Percentiles rank a stretch among this genome's conserved stretches.
Conservation (phyloP, 148 eudicot species). For the Rhododendron williamsianum region DNA sequence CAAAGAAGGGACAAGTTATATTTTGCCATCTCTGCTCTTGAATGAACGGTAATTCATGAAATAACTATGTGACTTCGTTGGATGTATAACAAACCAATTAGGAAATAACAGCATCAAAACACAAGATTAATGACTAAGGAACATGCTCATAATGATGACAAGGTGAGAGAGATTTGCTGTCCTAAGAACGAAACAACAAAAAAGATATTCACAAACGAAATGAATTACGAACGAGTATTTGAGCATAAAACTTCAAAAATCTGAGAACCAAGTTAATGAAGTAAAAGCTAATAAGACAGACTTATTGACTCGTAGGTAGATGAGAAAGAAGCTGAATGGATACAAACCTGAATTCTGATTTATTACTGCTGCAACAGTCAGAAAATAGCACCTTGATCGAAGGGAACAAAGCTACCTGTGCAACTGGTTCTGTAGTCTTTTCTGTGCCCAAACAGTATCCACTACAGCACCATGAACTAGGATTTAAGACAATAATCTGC, state of each 20-base stretch:
- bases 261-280: neutral
- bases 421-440: constrained; percentile 27
- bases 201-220: neutral
- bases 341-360: constrained; percentile 47
- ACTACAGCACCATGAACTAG: constrained; percentile 62
- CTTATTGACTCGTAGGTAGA: neutral
- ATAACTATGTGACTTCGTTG: neutral
- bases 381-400: constrained; percentile 63
- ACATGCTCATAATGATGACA: neutral
- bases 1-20: neutral
- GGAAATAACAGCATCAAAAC: too few relatives aligned
- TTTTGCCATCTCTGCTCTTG: neutral
- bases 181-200: neutral
- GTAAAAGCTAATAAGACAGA: neutral
- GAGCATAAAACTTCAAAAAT: neutral
- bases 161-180: neutral
- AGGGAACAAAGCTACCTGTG: constrained; percentile 57
- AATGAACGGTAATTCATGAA: neutral
- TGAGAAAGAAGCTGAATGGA: neutral
- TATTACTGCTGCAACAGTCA: constrained; percentile 22
- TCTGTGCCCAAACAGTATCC: constrained; percentile 43
- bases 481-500: constrained; percentile 77
- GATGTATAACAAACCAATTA: neutral
- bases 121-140: neutral
- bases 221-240: neutral